phyloP scores from a whole-genome alignment of 129 eudicot species.

The Centaurea solstitialis region DNA sequence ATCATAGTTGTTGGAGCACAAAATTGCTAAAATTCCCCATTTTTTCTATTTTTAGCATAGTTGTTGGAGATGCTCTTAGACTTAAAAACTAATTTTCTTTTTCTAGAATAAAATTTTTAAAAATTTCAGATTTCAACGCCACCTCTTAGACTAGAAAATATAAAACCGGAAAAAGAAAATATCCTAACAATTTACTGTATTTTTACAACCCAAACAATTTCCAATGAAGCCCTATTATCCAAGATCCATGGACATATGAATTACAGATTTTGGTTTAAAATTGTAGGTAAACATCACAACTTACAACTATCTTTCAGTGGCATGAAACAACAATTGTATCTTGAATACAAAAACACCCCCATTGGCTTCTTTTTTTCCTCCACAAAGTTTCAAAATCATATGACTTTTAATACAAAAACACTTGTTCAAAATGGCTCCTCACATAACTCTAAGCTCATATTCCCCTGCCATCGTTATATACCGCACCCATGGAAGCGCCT shows the following conservation, averaged over 20 bases:
- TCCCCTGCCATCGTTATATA: conserved; percentile 93
- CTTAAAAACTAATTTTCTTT: too few species aligned
- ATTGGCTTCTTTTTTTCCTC: conserved; percentile 3
- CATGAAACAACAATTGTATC: conserved; percentile 23
- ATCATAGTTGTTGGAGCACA: too few species aligned
- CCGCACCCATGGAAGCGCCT: conserved; percentile 92
- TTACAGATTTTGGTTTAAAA: not conserved
- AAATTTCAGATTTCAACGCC: too few species aligned
- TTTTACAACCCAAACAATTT: not conserved
- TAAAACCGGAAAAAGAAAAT: too few species aligned
- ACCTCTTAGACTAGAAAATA: too few species aligned
- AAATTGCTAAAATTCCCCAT: too few species aligned
- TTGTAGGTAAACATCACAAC: conserved; percentile 19
- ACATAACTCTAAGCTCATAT: conserved; percentile 71
- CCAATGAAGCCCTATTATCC: not conserved
- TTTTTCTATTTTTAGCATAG: too few species aligned
- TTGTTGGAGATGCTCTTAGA: too few species aligned
- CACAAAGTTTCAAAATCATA: conserved; percentile 12
- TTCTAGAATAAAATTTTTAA: too few species aligned
- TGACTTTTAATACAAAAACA: conserved; percentile 2
- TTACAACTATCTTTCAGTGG: conserved; percentile 4
- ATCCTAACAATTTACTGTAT: too few species aligned
- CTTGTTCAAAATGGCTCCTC: conserved; percentile 13
- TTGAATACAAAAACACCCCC: conserved; percentile 10
- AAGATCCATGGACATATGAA: not conserved